Evolutionary conservation across 2,329 filamentous ascomycete genomes (phyloP), one percentile per base, ranked within the genome.

Genomic region (Harringtonia lauricola): DNA sequence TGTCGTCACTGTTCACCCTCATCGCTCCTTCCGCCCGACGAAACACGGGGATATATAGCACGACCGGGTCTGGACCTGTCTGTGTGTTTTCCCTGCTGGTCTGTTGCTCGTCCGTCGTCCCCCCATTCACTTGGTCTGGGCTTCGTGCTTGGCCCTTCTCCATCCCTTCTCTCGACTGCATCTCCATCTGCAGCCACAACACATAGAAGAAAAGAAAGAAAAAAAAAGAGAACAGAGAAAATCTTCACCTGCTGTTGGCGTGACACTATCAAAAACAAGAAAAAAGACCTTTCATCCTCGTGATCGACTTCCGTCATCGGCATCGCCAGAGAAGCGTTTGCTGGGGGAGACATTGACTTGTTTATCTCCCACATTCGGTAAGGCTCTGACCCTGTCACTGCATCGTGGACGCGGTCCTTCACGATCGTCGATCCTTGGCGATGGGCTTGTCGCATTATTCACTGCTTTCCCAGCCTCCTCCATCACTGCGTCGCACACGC

Each of bases 281-380:
- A 34, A 22, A 38, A 35, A 22, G 17, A 42, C 31, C 26, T 19
- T 13, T 13, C 26, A 8, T 9, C 12, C 3, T 8, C 18, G 12
- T 12, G 4, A 13, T 12, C 29, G 12, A 28, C 36, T 36, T 36
- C 22, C 6, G 9, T 21, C 30, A 18, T 24, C 43, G 22, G 33
- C 21, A 37, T 31, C 19, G 31, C 37, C n/a, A 18, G 34, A 43
- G 41, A 34, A 41, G 38, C 38, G 31, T 41, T 17, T 46, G 66
- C 65, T 68, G 70, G 86, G 87, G 85, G 88, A 94, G 83, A 88
- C 88, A 94, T 95, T 95, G 66, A 82, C 64, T 95, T 94, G 88
- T 94, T 87, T 71, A 85, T 94, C 88, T 94, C 87, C 84, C 77
- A 67, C 76, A 74, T 64, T 76, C 70, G 74, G 77, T 81, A 79